These are phyloP conservation scores for Oryza brachyantha DNA, from an alignment of 176 grass and related monocot species.

Conservation along the genomic window DNA sequence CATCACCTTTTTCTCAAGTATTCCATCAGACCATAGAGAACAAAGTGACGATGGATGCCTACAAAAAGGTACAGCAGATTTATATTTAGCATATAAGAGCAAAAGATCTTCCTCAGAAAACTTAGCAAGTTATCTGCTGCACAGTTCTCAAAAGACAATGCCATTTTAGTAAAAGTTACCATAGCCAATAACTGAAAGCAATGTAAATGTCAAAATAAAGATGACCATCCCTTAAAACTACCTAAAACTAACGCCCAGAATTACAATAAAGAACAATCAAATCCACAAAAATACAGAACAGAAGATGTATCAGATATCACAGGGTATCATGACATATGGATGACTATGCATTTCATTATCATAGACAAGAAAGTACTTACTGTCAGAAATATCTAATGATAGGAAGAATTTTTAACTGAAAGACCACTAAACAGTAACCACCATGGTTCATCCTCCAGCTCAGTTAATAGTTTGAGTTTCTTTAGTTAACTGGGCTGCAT, in stretches of 20 bases:
- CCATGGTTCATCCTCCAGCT: neutral
- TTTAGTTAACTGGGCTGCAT: neutral
- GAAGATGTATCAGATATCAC: neutral
- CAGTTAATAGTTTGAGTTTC: neutral
- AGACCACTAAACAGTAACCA: neutral
- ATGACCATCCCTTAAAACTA: neutral
- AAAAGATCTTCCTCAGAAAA: neutral
- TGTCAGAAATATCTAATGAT: neutral
- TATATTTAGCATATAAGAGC: neutral
- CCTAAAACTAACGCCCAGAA: neutral
- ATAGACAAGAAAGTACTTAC: neutral
- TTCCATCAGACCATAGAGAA: conserved; percentile 90
- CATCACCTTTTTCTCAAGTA: conserved; percentile 66
- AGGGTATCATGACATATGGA: neutral
- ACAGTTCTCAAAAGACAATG: neutral
- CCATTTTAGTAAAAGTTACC: neutral
- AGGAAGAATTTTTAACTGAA: neutral
- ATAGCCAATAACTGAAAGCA: neutral
- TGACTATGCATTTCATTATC: neutral
- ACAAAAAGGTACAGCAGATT: conserved; percentile 14
- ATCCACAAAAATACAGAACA: neutral
- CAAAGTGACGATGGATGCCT: conserved; percentile 92
- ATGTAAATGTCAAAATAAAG: neutral
- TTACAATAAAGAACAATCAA: neutral
- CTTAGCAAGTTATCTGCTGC: neutral